Evolutionary conservation across 2,329 filamentous ascomycete species (phyloP).

Genomic region (Rosellinia necatrix): DNA sequence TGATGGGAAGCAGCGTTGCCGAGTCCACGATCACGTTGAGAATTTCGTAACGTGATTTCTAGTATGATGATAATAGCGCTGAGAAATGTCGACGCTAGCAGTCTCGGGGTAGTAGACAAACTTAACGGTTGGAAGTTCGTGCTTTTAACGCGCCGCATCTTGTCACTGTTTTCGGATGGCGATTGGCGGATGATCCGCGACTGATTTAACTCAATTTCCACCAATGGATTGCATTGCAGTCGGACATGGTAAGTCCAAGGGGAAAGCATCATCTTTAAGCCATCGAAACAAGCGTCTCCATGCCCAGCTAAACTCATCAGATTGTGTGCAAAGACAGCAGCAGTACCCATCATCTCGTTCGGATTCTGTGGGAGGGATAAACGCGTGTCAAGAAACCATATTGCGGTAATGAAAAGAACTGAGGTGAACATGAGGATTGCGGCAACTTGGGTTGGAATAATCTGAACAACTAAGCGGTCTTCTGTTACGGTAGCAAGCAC

Average conservation of each 20-base stretch:
- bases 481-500: not conserved
- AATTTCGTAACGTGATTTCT: not conserved
- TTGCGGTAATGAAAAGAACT: not conserved
- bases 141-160: not conserved
- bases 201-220: not conserved
- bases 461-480: slow-evolving; percentile 4
- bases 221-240: not conserved
- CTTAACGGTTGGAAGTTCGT: not conserved
- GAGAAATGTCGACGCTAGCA: not conserved
- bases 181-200: not conserved
- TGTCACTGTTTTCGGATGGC: not conserved
- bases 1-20: not conserved
- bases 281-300: not conserved
- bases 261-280: not conserved
- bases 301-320: not conserved
- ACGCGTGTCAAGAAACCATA: not conserved
- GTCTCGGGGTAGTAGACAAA: not conserved
- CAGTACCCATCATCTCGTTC: not conserved
- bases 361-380: not conserved
- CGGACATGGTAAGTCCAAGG: not conserved
- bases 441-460: not conserved
- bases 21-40: not conserved
- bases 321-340: not conserved
- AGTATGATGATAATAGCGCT: not conserved
- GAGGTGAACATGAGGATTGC: not conserved